Evolutionary conservation across 129 eudicot species (phyloP), one percentile per base, ranked within the genome.

Genomic region (Flaveria linearis): DNA sequence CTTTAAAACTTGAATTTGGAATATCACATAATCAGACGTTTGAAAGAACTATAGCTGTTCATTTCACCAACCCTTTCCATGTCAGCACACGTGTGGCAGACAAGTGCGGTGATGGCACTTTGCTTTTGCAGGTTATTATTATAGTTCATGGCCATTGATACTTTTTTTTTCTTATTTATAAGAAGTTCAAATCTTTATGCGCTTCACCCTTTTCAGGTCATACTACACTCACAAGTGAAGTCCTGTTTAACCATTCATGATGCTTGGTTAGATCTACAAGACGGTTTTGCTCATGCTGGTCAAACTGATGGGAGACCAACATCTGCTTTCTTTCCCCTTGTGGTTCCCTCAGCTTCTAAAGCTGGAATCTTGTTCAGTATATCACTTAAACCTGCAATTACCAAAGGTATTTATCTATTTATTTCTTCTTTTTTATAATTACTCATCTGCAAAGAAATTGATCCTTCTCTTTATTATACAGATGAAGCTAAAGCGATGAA

Each of bases 231-330:
- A 47, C 97, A 95, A 84, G 99, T 95, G 57, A 91, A 95, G 72
- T 96, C 99, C 23, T 77, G 90, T 43, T 76, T 89, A 83, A 84
- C 91, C 65, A 86, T 95, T 77, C 75, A 84, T 69, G 99, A 91
- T 86, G 92, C 99, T 28, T 95, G 99, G 99, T 82, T 95, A 67
- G 95, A 91, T 84, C 97, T 95, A 76, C 97, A 95, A 86, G 92
- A 91, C 68, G 99, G 99, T 72, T 95, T 95, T 89, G 84, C 83
- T 58, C 99, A 91, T 78, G 63, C 94, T 69, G 93, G 88, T 82
- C 71, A 76, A 79, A 78, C 82, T 73, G 87, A 91, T 81, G 91
- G 94, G 57, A 86, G 97, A 80, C 99, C 99, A 71, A 74, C 89
- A 68, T 85, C 91, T 51, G 91, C 83, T 58, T 95, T 87, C 80